Evolutionary conservation across 208 protist species (phyloP).

Genomic region (Trypanosoma grayi): DNA sequence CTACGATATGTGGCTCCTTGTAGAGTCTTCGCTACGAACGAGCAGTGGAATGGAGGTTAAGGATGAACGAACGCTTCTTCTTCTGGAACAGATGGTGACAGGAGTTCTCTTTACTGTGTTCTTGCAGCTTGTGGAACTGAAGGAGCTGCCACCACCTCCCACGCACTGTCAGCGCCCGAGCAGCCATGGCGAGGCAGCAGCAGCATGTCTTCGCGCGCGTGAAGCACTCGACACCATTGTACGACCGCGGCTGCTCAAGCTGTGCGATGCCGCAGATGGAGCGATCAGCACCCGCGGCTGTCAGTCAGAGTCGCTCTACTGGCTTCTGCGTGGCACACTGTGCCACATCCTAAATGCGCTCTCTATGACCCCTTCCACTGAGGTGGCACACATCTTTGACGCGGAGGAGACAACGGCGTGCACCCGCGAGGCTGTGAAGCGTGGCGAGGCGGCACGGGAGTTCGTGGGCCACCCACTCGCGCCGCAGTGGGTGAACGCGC

Average conservation of each 20-base stretch:
- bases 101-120: constrained; percentile 39
- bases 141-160: constrained; percentile 18
- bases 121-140: constrained; percentile 30
- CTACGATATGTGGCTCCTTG: constrained; percentile 20
- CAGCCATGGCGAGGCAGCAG: background rate
- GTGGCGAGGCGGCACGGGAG: constrained; percentile 44
- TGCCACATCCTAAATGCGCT: constrained; percentile 28
- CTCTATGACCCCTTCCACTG: background rate
- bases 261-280: constrained; percentile 34
- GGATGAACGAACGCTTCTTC: background rate
- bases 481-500: constrained; percentile 8
- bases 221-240: constrained; percentile 20
- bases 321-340: constrained; percentile 44
- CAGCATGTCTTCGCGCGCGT: constrained; percentile 2
- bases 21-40: constrained; percentile 3
- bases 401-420: constrained; percentile 31
- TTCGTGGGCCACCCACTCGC: constrained; percentile 33
- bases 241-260: constrained; percentile 15
- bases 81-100: constrained; percentile 15
- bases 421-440: constrained; percentile 26
- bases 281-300: constrained; percentile 37
- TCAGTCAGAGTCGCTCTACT: constrained; percentile 43
- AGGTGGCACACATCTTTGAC: constrained; percentile 8
- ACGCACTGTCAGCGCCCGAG: background rate
- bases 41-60: background rate